These are phyloP conservation scores for Rhexocercosporidium sp. DNA, from an alignment of 2,329 filamentous ascomycete species.

Conservation along the genomic window DNA sequence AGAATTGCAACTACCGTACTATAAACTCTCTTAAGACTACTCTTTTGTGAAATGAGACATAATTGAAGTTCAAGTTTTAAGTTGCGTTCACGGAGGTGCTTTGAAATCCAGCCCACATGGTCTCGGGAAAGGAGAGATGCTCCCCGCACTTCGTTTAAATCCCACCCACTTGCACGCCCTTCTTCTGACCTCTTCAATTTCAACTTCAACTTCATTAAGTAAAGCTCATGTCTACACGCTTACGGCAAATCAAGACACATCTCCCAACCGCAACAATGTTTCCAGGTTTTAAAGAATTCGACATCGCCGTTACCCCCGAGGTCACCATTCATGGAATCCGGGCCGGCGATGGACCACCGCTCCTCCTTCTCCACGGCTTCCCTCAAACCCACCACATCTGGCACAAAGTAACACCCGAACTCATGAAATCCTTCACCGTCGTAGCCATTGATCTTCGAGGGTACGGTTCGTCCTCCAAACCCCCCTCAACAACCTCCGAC, in stretches of 20 bases:
- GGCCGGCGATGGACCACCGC: constrained; percentile 45
- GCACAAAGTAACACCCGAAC: constrained; percentile 51
- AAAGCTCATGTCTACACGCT: background rate
- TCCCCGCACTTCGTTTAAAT: background rate
- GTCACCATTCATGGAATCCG: constrained; percentile 52
- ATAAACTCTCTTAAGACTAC: too few relatives aligned
- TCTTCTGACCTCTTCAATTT: background rate
- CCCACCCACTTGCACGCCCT: background rate
- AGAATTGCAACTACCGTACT: too few relatives aligned
- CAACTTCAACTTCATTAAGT: background rate
- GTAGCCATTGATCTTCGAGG: constrained; percentile 56
- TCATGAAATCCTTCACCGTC: constrained; percentile 49
- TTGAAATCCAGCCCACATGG: too few relatives aligned
- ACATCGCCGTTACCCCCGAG: constrained; percentile 44
- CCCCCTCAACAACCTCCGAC: constrained; percentile 29
- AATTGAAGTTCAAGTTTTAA: too few relatives aligned
- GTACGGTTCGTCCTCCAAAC: constrained; percentile 57
- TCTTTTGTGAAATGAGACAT: too few relatives aligned
- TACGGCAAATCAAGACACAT: background rate
- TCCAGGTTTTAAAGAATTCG: constrained; percentile 46
- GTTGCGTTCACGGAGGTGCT: too few relatives aligned
- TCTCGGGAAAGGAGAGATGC: background rate
- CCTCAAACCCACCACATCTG: constrained; percentile 58
- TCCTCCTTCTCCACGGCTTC: constrained; percentile 57
- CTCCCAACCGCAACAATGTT: constrained; percentile 44